phyloP scores from a whole-genome alignment of 495 filamentous ascomycete genomes.

The Penicillium canariense region DNA sequence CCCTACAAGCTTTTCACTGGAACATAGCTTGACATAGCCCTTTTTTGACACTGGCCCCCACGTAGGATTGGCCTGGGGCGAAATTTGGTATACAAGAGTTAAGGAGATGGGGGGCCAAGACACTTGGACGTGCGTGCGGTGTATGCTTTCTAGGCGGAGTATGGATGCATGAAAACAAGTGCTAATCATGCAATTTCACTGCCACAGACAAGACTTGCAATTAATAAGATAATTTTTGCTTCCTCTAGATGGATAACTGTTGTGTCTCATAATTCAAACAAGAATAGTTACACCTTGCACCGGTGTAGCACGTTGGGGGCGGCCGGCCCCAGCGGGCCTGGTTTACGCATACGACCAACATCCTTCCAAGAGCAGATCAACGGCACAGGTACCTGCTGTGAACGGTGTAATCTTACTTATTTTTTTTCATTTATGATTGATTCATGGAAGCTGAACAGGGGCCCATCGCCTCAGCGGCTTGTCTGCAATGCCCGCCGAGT shows the following conservation, averaged over 20 bases:
- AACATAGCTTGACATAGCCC: not conserved
- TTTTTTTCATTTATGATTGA: not conserved
- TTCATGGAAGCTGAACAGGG: not conserved
- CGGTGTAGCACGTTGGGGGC: not conserved
- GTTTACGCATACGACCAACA: not conserved
- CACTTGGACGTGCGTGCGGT: not conserved
- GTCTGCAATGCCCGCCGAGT: not conserved
- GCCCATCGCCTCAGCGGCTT: not conserved
- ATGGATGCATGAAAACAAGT: not conserved
- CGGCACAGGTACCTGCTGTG: no score
- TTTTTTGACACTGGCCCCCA: not conserved
- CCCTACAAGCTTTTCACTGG: not conserved
- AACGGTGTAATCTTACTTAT: no score
- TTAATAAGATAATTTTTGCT: no score
- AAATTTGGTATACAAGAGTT: not conserved
- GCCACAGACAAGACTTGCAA: not conserved
- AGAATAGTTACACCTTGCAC: not conserved
- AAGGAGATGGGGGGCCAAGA: not conserved
- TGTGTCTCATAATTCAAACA: no score
- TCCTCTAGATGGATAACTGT: no score
- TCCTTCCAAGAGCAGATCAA: not conserved
- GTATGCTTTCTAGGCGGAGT: not conserved
- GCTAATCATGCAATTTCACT: no score
- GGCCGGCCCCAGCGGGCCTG: not conserved
- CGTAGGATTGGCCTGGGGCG: not conserved